These are phyloP conservation scores for Venturia nashicola DNA, from an alignment of 2,329 filamentous ascomycete species.

Conservation along the genomic window DNA sequence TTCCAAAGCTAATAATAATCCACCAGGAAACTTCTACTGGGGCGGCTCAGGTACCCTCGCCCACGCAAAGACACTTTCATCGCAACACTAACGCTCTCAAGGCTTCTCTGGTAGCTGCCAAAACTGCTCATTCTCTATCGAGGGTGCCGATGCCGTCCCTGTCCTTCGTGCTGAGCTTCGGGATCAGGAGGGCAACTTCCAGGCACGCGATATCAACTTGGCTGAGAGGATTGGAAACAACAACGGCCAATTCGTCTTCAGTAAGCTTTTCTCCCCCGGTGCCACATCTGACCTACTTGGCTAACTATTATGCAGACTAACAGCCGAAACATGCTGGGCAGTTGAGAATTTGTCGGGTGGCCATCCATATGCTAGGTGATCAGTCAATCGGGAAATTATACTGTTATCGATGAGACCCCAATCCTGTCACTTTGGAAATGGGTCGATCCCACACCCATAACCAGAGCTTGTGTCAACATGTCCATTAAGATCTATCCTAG, in stretches of 20 bases:
- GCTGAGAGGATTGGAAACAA: slow-evolving; percentile 42
- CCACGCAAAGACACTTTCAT: slow-evolving; percentile 9
- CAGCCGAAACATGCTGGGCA: neutral
- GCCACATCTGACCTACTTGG: neutral
- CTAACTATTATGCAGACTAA: neutral
- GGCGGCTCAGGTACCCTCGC: slow-evolving; percentile 19
- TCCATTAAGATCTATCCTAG: neutral
- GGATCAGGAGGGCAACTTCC: slow-evolving; percentile 30
- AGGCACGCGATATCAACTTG: slow-evolving; percentile 40
- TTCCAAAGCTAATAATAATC: neutral
- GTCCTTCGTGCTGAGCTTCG: slow-evolving; percentile 40
- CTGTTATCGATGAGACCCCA: too few species aligned
- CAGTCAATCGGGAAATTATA: neutral
- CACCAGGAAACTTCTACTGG: slow-evolving; percentile 34
- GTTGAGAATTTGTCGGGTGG: neutral
- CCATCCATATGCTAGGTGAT: neutral
- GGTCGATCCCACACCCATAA: too few species aligned
- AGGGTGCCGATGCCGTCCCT: slow-evolving; percentile 38
- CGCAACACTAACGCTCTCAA: slow-evolving; percentile 12
- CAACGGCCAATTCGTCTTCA: slow-evolving; percentile 33
- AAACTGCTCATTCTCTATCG: slow-evolving; percentile 35
- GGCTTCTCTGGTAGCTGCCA: slow-evolving; percentile 36
- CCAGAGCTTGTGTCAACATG: neutral
- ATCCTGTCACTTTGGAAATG: too few species aligned
- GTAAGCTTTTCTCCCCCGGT: neutral